phyloP scores from a whole-genome alignment of 2,329 filamentous ascomycete species.

The Exophiala calicioides region DNA sequence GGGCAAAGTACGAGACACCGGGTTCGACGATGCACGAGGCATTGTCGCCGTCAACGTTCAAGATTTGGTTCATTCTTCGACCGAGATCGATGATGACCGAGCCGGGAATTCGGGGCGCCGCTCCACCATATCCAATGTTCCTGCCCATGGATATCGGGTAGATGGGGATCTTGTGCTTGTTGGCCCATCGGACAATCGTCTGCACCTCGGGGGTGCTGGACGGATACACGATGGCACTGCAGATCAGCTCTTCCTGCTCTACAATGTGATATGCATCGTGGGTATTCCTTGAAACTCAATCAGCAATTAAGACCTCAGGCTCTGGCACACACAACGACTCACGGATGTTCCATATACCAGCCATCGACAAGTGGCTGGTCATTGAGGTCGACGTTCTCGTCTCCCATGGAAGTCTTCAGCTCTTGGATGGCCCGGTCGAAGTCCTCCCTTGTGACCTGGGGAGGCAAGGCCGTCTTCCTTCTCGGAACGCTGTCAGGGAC shows the following conservation, averaged over 20 bases:
- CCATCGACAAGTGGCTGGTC: constrained; percentile 35
- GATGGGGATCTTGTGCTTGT: constrained; percentile 37
- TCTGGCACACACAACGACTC: too few species aligned
- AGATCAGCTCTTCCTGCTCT: constrained; percentile 47
- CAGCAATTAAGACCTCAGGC: background rate
- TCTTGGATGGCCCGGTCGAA: constrained; percentile 29
- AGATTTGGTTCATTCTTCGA: constrained; percentile 37
- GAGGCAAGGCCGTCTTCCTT: constrained; percentile 23
- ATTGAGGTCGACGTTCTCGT: constrained; percentile 28
- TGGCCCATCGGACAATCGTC: constrained; percentile 36
- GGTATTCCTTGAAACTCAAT: constrained; percentile 35
- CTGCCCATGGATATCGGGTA: constrained; percentile 43
- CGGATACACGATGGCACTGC: constrained; percentile 45
- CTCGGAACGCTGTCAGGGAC: constrained; percentile 22
- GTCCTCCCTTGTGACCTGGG: constrained; percentile 18
- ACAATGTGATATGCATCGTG: constrained; percentile 48
- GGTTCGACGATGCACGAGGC: constrained; percentile 41
- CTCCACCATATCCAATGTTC: constrained; percentile 53
- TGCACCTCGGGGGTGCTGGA: constrained; percentile 39
- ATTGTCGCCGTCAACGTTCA: constrained; percentile 38
- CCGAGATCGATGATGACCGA: constrained; percentile 51
- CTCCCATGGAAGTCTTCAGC: constrained; percentile 20
- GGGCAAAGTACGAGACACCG: constrained; percentile 50
- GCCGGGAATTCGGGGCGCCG: constrained; percentile 48
- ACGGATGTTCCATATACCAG: constrained; percentile 42